These are phyloP conservation scores for Plasmodium knowlesi DNA, from an alignment of 169 alveolate genomes.

Conservation along the genomic window DNA sequence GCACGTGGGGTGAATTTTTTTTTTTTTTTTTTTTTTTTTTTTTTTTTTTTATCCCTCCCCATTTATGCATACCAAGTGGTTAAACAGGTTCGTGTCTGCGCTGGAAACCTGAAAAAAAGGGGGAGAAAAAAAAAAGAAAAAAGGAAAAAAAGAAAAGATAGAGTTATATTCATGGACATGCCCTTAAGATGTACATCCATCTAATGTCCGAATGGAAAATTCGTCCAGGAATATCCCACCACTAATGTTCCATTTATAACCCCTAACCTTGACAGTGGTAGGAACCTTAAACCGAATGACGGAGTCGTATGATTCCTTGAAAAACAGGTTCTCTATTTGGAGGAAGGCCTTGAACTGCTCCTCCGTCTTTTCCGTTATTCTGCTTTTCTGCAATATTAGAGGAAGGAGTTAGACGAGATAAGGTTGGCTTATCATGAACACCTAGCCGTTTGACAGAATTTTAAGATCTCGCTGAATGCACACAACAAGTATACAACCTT, in stretches of 20 bases:
- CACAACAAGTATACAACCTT: background rate
- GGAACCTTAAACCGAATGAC: constrained; percentile 36
- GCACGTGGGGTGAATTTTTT: background rate
- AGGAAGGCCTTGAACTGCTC: constrained; percentile 26
- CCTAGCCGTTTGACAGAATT: no score
- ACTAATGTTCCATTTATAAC: background rate
- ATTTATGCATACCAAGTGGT: constrained; percentile 9
- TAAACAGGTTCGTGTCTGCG: constrained; percentile 42
- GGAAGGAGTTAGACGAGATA: background rate
- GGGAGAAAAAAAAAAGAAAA: background rate
- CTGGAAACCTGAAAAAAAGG: constrained; percentile 27
- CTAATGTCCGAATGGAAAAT: background rate
- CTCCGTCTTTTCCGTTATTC: constrained; percentile 37
- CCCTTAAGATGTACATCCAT: background rate
- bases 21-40: background rate
- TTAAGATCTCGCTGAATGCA: background rate
- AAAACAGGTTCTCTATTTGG: constrained; percentile 38
- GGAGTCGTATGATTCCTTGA: constrained; percentile 45
- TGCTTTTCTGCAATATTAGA: constrained; percentile 29
- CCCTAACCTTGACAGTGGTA: constrained; percentile 16
- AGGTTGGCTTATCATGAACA: no score
- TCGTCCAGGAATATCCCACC: background rate
- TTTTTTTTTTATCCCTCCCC: background rate
- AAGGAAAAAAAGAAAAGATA: no score
- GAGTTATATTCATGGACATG: background rate